Percentiles rank a stretch among this genome's conserved stretches.
Evolutionary conservation across 371 early-diverging fungal genomes (phyloP).

Genomic region (Apophysomyces trapeziformis): DNA sequence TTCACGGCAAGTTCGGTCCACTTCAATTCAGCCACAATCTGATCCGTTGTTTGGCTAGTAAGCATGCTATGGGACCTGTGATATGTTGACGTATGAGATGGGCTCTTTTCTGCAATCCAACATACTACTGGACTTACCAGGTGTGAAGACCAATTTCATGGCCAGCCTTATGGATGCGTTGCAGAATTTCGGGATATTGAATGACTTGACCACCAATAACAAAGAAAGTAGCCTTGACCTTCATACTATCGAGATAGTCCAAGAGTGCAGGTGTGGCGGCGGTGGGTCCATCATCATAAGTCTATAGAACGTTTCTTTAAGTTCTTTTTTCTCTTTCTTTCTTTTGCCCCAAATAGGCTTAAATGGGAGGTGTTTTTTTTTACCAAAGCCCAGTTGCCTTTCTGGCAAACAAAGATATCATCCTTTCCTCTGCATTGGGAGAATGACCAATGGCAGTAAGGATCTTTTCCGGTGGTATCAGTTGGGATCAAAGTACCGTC

Average conservation of each 20-base stretch:
- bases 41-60: conserved; percentile 56
- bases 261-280: conserved; percentile 40
- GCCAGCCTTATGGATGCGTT: conserved; percentile 44
- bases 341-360: too few relatives aligned
- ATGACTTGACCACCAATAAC: conserved; percentile 58
- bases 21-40: conserved; percentile 66
- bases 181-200: conserved; percentile 47
- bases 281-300: conserved; percentile 43
- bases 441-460: conserved; percentile 63
- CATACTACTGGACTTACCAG: conserved; percentile 35
- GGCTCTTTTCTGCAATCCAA: too few relatives aligned
- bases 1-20: conserved; percentile 63
- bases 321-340: neutral
- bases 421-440: conserved; percentile 50
- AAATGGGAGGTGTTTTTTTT: neutral
- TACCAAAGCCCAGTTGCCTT: conserved; percentile 57
- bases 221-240: conserved; percentile 58
- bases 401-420: conserved; percentile 57
- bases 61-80: conserved; percentile 49
- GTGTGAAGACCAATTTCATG: conserved; percentile 64
- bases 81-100: too few relatives aligned
- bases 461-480: conserved; percentile 26
- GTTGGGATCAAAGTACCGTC: conserved; percentile 14
- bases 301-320: neutral
- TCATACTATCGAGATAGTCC: conserved; percentile 38